These are phyloP conservation scores for Marasmius fiardii DNA, from an alignment of 1,284 basidiomycete species.

Conservation along the genomic window DNA sequence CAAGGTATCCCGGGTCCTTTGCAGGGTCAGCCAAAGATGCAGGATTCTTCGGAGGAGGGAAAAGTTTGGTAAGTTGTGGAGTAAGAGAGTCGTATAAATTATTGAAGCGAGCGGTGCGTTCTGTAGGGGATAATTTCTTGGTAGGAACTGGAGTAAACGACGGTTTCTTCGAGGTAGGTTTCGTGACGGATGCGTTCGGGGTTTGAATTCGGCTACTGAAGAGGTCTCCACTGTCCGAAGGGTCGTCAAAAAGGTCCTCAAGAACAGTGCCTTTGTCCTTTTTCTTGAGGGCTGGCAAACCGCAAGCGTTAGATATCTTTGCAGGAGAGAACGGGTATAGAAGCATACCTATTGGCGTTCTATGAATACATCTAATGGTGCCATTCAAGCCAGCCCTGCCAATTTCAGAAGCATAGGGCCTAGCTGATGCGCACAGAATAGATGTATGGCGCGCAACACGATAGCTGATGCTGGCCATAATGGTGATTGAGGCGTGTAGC, in stretches of 20 bases:
- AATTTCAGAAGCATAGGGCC: not conserved
- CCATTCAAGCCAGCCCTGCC: not conserved
- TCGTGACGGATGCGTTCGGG: not conserved
- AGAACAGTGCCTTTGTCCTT: slow-evolving; percentile 21
- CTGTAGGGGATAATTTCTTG: slow-evolving; percentile 7
- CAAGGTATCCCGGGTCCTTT: not conserved
- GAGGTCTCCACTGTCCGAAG: slow-evolving; percentile 18
- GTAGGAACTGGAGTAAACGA: not conserved
- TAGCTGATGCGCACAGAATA: not conserved
- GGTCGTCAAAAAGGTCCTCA: slow-evolving; percentile 23
- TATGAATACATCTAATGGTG: not conserved
- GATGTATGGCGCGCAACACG: not conserved
- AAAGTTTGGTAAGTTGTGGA: slow-evolving; percentile 1
- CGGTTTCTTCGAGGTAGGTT: not conserved
- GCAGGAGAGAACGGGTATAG: not conserved
- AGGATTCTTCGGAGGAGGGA: not conserved
- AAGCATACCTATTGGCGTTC: slow-evolving; percentile 2
- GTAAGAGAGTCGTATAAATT: slow-evolving; percentile 4
- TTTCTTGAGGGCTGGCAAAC: slow-evolving; percentile 16
- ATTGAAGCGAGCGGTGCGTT: slow-evolving; percentile 5
- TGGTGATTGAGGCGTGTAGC: not conserved
- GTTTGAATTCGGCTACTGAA: slow-evolving; percentile 9
- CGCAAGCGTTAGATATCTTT: not conserved
- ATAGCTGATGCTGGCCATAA: not conserved
- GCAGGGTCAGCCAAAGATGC: not conserved